Conservation (phyloP, 257 asterid genomes). For the Coffea eugenioides region DNA sequence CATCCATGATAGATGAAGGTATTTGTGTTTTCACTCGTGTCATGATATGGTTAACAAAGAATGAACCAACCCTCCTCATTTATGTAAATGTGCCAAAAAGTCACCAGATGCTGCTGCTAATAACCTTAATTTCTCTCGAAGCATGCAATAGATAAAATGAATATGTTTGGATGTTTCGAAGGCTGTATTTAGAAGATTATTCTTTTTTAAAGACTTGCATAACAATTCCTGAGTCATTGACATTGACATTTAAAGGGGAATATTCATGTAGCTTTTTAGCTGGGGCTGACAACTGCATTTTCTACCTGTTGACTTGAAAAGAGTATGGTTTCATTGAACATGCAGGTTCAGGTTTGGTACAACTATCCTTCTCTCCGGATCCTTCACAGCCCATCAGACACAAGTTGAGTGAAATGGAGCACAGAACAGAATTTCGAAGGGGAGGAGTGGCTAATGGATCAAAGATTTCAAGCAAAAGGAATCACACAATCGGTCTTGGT, state of each 20-base stretch:
- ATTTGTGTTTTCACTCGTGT: conserved; percentile 2
- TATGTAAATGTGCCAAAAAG: neutral
- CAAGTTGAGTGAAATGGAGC: conserved; percentile 28
- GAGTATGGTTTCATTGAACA: neutral
- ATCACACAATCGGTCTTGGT: conserved; percentile 57
- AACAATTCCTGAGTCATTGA: neutral
- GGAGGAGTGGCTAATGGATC: conserved; percentile 24
- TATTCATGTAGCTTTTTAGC: neutral
- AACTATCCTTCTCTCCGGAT: conserved; percentile 30
- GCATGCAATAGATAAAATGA: neutral
- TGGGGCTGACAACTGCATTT: neutral
- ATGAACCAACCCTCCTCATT: neutral
- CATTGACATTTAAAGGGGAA: neutral
- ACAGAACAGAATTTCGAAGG: conserved; percentile 28
- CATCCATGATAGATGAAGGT: conserved; percentile 38
- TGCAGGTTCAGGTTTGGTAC: conserved; percentile 41
- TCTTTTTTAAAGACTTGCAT: neutral
- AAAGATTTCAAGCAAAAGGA: conserved; percentile 47
- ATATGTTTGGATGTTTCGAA: too few relatives aligned
- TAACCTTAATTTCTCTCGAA: neutral
- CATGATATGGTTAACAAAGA: neutral
- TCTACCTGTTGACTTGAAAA: neutral
- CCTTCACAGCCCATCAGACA: conserved; percentile 21
- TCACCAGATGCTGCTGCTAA: neutral
- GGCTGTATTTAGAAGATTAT: neutral